These are phyloP conservation scores for Diplocarpon rosae DNA, from an alignment of 2,329 filamentous ascomycete species.

Conservation along the genomic window DNA sequence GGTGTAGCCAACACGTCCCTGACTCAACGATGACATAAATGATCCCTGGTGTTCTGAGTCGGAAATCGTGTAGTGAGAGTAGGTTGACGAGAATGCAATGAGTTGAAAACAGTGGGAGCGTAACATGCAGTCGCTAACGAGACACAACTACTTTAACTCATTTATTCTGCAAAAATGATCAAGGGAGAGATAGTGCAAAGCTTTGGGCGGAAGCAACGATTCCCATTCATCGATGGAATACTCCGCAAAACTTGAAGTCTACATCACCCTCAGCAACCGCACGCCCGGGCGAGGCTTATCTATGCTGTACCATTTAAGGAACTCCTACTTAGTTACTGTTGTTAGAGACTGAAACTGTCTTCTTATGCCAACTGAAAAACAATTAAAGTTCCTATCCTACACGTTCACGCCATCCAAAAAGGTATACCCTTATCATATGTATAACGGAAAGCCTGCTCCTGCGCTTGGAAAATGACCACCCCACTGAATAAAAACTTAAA, in stretches of 20 bases:
- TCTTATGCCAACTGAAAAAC: slow-evolving; percentile 2
- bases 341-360: neutral
- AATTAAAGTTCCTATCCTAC: slow-evolving; percentile 5
- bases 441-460: neutral
- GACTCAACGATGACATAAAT: neutral
- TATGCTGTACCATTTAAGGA: slow-evolving; percentile 7
- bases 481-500: neutral
- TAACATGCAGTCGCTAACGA: too few species aligned
- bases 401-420: slow-evolving; percentile 3
- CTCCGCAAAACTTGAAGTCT: too few species aligned
- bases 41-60: too few species aligned
- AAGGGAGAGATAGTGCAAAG: too few species aligned
- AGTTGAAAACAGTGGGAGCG: too few species aligned
- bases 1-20: neutral
- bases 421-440: slow-evolving; percentile 1
- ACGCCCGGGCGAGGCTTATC: neutral
- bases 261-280: too few species aligned
- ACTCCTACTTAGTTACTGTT: slow-evolving; percentile 6
- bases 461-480: neutral
- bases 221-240: too few species aligned
- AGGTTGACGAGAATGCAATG: too few species aligned
- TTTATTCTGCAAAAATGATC: too few species aligned
- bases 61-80: too few species aligned
- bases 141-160: too few species aligned
- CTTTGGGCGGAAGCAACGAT: too few species aligned